Percentiles rank a stretch among this genome's conserved stretches.
phyloP scores from a whole-genome alignment of 257 asterid species.

The Paraleonurus japonicus region DNA sequence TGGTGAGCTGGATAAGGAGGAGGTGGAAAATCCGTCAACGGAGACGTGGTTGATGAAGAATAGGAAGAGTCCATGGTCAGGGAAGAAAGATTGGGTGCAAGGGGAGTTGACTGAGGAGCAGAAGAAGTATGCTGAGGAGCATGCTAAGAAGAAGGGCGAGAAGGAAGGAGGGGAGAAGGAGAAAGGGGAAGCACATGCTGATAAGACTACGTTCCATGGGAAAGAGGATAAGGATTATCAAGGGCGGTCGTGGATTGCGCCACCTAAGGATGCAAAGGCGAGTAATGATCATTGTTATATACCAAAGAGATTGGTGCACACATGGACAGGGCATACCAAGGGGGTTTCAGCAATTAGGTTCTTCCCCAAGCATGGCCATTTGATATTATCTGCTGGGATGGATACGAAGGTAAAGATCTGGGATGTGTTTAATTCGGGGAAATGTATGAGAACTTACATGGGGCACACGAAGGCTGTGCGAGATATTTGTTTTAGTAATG shows the following conservation, averaged over 20 bases:
- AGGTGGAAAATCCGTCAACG: conserved; percentile 71
- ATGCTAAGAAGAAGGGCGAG: conserved; percentile 88
- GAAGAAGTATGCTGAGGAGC: conserved; percentile 96
- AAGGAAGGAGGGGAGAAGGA: conserved; percentile 74
- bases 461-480: conserved; percentile 93
- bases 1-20: conserved; percentile 41
- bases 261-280: conserved; percentile 96
- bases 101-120: conserved; percentile 91
- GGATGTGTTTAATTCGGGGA: conserved; percentile 90
- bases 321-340: conserved; percentile 96
- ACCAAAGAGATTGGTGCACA: conserved; percentile 92
- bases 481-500: conserved; percentile 89
- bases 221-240: conserved; percentile 96
- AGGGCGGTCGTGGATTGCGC: conserved; percentile 95
- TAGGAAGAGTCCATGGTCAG: conserved; percentile 96
- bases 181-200: conserved; percentile 55
- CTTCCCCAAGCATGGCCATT: conserved; percentile 90
- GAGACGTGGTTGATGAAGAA: conserved; percentile 90
- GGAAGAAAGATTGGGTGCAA: conserved; percentile 76
- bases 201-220: conserved; percentile 88
- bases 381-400: conserved; percentile 95
- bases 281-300: conserved; percentile 93
- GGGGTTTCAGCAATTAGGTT: conserved; percentile 97
- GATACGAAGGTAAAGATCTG: conserved; percentile 95
- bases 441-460: conserved; percentile 98